These are phyloP conservation scores for Coemansia sp. DNA, from an alignment of 192 early-diverging fungal species.

Conservation along the genomic window DNA sequence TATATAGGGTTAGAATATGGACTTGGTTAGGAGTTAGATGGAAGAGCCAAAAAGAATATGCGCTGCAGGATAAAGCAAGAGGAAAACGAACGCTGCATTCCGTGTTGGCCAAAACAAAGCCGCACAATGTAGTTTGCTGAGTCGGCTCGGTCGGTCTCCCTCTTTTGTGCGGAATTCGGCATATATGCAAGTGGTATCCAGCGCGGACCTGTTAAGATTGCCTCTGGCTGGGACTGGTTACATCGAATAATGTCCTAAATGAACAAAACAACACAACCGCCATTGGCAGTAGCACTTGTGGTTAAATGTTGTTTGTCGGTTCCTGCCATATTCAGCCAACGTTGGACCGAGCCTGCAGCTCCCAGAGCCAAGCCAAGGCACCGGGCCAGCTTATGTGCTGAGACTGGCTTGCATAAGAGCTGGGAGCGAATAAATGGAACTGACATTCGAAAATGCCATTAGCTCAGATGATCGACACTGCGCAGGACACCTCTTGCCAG, in stretches of 20 bases:
- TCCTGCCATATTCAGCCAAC: background rate
- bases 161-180: background rate
- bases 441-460: no score
- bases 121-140: constrained; percentile 2
- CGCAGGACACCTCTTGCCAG: constrained; percentile 5
- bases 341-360: background rate
- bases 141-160: background rate
- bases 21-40: constrained; percentile 4
- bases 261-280: background rate
- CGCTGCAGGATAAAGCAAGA: no score
- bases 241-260: background rate
- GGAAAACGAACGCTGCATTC: background rate
- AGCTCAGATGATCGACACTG: background rate
- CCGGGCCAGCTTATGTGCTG: no score
- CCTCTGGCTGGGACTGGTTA: background rate
- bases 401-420: no score
- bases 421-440: no score
- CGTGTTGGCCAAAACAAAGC: background rate
- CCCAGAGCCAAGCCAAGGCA: no score
- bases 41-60: constrained; percentile 6
- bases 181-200: background rate
- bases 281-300: background rate
- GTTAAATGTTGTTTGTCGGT: background rate
- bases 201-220: background rate
- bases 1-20: background rate